phyloP scores from a whole-genome alignment of 2,329 filamentous ascomycete genomes.

The Fusarium siculi region DNA sequence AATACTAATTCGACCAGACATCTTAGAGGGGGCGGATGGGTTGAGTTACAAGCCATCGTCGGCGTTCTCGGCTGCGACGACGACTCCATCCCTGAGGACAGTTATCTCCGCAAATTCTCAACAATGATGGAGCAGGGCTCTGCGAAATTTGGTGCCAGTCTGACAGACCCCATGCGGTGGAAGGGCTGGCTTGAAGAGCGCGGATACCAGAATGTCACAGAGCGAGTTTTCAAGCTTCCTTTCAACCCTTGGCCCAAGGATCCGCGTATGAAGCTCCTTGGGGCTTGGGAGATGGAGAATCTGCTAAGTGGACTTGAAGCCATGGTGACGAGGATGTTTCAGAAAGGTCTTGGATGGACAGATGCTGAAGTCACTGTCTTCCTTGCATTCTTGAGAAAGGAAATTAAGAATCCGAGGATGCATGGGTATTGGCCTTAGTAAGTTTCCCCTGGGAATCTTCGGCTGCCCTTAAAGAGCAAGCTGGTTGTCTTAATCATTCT shows the following conservation, averaged over 20 bases:
- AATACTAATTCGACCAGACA: constrained; percentile 14
- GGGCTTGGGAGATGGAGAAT: constrained; percentile 46
- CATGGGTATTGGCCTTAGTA: constrained; percentile 41
- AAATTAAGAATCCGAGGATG: constrained; percentile 36
- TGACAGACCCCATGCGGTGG: constrained; percentile 43
- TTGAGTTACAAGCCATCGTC: constrained; percentile 40
- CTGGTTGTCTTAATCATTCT: neutral
- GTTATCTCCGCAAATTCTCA: constrained; percentile 40
- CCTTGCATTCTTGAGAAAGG: constrained; percentile 33
- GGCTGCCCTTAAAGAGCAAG: accelerated
- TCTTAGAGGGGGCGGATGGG: constrained; percentile 27
- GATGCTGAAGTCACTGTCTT: constrained; percentile 37
- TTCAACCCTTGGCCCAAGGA: constrained; percentile 62
- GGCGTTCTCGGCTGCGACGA: constrained; percentile 38
- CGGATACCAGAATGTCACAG: constrained; percentile 62
- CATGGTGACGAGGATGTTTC: constrained; percentile 48
- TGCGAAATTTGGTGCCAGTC: constrained; percentile 43
- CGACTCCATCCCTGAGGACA: constrained; percentile 36
- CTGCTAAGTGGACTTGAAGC: constrained; percentile 41
- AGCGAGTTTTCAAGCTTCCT: constrained; percentile 59
- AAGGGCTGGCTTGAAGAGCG: constrained; percentile 55
- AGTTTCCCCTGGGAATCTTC: neutral
- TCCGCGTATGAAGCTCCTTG: constrained; percentile 60
- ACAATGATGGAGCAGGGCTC: constrained; percentile 45
- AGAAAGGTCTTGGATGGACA: constrained; percentile 41